Evolutionary conservation across 768 basidiomycete species (phyloP).

Genomic region (Calocybe gangraenosa): DNA sequence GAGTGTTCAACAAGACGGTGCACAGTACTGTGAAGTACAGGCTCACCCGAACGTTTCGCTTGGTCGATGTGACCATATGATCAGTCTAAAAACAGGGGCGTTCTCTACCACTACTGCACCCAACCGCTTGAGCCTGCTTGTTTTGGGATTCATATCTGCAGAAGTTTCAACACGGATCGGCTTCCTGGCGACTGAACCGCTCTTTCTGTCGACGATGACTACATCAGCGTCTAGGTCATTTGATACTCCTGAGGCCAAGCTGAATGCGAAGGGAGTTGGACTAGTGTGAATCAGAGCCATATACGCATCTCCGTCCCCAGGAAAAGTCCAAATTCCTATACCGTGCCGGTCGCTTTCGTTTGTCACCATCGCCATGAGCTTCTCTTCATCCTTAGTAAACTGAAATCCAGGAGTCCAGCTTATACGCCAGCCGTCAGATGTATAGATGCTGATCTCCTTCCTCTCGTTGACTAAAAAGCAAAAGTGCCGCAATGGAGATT

Average conservation of each 20-base stretch:
- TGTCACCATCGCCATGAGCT: neutral
- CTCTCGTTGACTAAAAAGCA: slow-evolving; percentile 2
- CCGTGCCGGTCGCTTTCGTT: too few relatives aligned
- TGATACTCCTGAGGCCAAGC: neutral
- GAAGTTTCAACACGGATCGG: too few relatives aligned
- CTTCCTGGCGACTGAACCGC: neutral
- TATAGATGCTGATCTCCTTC: neutral
- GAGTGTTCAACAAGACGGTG: too few relatives aligned
- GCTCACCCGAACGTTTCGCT: too few relatives aligned
- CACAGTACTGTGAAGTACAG: too few relatives aligned
- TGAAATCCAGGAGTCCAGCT: neutral
- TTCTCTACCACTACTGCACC: neutral
- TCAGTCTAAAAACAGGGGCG: neutral
- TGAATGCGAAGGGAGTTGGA: neutral
- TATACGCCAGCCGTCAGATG: neutral
- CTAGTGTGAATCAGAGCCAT: too few relatives aligned
- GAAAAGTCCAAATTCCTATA: slow-evolving; percentile 4
- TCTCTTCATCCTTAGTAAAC: slow-evolving; percentile 4
- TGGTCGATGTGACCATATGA: slow-evolving; percentile 1
- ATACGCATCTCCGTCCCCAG: neutral
- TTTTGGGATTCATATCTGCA: too few relatives aligned
- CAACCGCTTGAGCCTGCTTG: neutral
- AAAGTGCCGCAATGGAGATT: neutral
- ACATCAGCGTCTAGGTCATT: neutral
- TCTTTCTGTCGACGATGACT: neutral